phyloP scores from a whole-genome alignment of 1,139 yeast species.

The Scheffersomyces illinoinensis region DNA sequence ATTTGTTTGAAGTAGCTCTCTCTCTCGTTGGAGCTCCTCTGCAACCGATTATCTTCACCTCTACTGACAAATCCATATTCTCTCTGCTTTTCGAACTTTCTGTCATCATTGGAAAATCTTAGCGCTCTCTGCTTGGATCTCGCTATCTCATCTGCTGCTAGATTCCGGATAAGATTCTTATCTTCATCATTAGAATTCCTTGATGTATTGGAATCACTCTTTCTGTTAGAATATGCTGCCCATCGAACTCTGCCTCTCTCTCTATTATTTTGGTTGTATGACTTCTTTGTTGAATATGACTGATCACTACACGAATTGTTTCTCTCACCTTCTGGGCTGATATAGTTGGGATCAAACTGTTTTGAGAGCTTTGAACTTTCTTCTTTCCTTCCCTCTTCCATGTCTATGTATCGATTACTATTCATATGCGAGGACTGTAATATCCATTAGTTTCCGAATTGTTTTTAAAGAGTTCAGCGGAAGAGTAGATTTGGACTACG shows the following conservation, averaged over 20 bases:
- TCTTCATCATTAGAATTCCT: background rate
- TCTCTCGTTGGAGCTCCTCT: conserved; percentile 42
- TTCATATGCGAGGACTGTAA: background rate
- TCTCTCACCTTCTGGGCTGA: background rate
- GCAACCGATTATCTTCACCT: conserved; percentile 57
- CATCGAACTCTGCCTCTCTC: background rate
- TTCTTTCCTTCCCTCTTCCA: background rate
- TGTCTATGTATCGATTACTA: background rate
- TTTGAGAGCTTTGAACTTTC: background rate
- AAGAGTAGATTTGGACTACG: background rate
- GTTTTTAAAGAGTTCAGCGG: background rate
- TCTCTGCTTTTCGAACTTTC: conserved; percentile 1
- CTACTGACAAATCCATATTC: conserved; percentile 57
- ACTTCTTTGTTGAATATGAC: background rate
- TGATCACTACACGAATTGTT: background rate
- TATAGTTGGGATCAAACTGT: background rate
- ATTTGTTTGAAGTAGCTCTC: conserved; percentile 37
- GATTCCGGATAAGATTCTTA: background rate
- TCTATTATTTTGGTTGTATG: background rate
- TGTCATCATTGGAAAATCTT: background rate
- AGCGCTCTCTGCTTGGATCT: background rate
- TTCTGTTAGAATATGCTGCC: background rate
- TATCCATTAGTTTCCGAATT: background rate
- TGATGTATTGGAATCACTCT: background rate
- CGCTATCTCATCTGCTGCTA: background rate